Evolutionary conservation across 176 grass and related monocot genomes (phyloP).

Genomic region (Oryza brachyantha): DNA sequence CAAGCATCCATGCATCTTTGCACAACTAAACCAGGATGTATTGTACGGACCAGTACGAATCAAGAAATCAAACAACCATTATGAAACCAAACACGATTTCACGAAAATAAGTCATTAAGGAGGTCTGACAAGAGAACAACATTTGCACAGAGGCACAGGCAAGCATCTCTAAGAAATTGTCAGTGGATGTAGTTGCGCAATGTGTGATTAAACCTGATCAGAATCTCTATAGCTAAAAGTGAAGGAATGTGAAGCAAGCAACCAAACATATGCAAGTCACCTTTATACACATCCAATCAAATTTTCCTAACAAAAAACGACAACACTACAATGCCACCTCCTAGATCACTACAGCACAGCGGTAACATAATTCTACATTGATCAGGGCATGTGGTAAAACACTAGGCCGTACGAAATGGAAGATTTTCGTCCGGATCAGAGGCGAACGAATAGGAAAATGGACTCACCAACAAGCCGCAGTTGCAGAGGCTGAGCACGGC

Average conservation of each 20-base stretch:
- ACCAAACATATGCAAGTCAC: neutral
- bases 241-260: conserved; percentile 4
- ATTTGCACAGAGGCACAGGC: neutral
- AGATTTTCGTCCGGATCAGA: neutral
- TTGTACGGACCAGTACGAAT: neutral
- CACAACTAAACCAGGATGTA: neutral
- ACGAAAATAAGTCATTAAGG: neutral
- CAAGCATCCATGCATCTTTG: neutral
- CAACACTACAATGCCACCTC: neutral
- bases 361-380: neutral
- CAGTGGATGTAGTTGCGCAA: neutral
- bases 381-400: neutral
- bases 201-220: conserved; percentile 1
- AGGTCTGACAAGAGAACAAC: neutral
- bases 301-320: neutral
- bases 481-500: conserved; percentile 59
- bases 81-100: neutral
- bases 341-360: neutral
- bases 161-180: conserved; percentile 9
- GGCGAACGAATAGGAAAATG: neutral
- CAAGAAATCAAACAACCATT: conserved; percentile 4
- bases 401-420: neutral
- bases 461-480: conserved; percentile 80
- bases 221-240: neutral
- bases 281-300: neutral